Evolutionary conservation across 1,284 basidiomycete genomes (phyloP).

Genomic region (Pseudozyma thailandica): DNA sequence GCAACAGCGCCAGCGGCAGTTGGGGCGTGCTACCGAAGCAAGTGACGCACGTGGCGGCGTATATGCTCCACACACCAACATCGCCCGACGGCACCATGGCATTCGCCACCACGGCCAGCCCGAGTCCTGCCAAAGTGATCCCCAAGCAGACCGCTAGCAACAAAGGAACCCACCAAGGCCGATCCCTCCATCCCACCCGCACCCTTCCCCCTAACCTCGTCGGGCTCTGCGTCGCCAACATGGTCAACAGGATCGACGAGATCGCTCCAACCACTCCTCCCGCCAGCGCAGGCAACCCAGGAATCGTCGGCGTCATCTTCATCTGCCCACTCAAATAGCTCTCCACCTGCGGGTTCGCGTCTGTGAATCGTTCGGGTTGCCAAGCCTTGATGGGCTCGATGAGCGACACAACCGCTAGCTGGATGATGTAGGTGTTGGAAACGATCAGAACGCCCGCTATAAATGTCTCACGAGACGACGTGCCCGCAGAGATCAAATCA

Average conservation of each 20-base stretch:
- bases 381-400: conserved; percentile 13
- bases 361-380: not conserved
- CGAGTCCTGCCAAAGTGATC: conserved; percentile 13
- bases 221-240: conserved; percentile 4
- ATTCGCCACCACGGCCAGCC: conserved; percentile 12
- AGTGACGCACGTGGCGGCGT: conserved; percentile 12
- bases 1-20: conserved; percentile 26
- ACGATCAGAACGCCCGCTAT: conserved; percentile 31
- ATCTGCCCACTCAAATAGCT: not conserved
- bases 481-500: conserved; percentile 27
- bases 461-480: conserved; percentile 33
- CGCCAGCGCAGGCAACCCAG: conserved; percentile 23
- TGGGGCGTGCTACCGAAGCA: conserved; percentile 22
- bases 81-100: conserved; percentile 10
- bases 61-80: conserved; percentile 20
- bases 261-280: conserved; percentile 17
- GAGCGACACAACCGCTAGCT: conserved; percentile 24
- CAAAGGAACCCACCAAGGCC: conserved; percentile 21
- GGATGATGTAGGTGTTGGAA: conserved; percentile 25
- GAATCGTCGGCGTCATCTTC: conserved; percentile 11
- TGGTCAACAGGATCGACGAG: conserved; percentile 10
- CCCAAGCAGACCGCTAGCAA: conserved; percentile 14
- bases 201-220: not conserved
- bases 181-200: not conserved
- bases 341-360: not conserved